Conservation (phyloP, 768 basidiomycete genomes). For the Pilatotrama ljubarskyi region DNA sequence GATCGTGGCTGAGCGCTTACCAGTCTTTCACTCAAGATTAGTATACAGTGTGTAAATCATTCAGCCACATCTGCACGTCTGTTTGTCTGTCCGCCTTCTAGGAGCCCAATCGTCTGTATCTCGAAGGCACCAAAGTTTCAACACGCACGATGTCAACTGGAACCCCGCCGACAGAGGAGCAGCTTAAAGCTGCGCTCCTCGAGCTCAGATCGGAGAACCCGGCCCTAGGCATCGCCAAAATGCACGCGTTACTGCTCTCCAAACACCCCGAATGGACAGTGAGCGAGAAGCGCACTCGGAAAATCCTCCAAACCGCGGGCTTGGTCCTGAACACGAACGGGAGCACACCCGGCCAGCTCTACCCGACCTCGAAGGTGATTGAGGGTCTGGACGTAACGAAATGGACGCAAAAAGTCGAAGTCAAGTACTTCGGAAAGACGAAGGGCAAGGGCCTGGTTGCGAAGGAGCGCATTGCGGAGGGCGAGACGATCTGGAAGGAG, state of each 20-base stretch:
- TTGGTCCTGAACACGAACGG: constrained; percentile 37
- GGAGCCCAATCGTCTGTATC: too few species aligned
- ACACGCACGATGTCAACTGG: neutral
- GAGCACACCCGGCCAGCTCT: constrained; percentile 29
- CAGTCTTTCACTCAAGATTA: neutral
- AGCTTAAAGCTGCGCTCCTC: constrained; percentile 56
- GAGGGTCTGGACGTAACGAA: constrained; percentile 58
- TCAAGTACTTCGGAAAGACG: constrained; percentile 62
- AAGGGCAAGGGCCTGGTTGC: constrained; percentile 89
- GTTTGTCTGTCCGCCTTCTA: too few species aligned
- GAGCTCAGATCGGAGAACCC: constrained; percentile 59
- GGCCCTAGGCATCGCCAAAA: constrained; percentile 67
- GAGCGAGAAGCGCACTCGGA: constrained; percentile 81
- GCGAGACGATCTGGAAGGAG: constrained; percentile 83
- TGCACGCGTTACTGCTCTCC: constrained; percentile 61
- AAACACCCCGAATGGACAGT: constrained; percentile 71
- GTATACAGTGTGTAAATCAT: neutral
- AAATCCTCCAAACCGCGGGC: constrained; percentile 63
- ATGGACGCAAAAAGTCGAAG: constrained; percentile 65
- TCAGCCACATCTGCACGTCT: too few species aligned
- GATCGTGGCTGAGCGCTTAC: neutral
- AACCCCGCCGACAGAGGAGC: constrained; percentile 56
- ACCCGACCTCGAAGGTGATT: constrained; percentile 67
- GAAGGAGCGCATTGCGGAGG: constrained; percentile 60
- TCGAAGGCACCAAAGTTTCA: neutral